Base-by-base conservation (phyloP, 345 rosid genomes). In the Corchorus olitorius region DNA sequence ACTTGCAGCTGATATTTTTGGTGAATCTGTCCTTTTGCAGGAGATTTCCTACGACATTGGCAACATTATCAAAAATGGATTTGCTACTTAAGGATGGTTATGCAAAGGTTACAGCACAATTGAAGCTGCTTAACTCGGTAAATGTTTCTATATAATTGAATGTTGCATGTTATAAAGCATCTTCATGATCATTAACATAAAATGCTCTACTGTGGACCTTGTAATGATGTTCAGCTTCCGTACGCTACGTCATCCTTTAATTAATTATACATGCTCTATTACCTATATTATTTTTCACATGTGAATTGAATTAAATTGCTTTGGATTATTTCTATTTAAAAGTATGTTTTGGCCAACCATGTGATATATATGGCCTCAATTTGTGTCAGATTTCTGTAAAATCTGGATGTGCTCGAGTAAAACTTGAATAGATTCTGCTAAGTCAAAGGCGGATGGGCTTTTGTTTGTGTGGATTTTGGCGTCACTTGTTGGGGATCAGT, bases 1-100 rank as follows among this genome's bases (percentile, higher is more conserved):
- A 41, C 0, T 72, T 46, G 37, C 43, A 33, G 46, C 59, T 72
- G 49, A 72, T 67, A 59, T 17, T 79, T 46, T 62, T 71, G 41
- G 9, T 70, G 48, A 53, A 17, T 52, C 54, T 76, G 69, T 63
- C 56, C 50, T 80, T 54, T 84, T 77, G 76, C 85, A 89, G 97
- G 94, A 88, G 97, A 80, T 89, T 92, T 83, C 99, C 97, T 52
- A 56, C 93, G n/a, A 76, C 88, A 20, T 78, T 92, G 79, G 98
- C 86, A 1, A 89, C 85, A 83, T 76, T 93, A 63, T 88, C 98
- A 48, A 93, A 83, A 50, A 77, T 95, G 92, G 92, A 93, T 81
- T 76, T 87, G 50, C 67, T 88, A 73, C 88, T 93, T 65, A 91
- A 91, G 80, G 97, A 92, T 76, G 84, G 84, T 22, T 81, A 88